Evolutionary conservation across 1,284 basidiomycete species (phyloP).

Genomic region (Meripilus lineatus): DNA sequence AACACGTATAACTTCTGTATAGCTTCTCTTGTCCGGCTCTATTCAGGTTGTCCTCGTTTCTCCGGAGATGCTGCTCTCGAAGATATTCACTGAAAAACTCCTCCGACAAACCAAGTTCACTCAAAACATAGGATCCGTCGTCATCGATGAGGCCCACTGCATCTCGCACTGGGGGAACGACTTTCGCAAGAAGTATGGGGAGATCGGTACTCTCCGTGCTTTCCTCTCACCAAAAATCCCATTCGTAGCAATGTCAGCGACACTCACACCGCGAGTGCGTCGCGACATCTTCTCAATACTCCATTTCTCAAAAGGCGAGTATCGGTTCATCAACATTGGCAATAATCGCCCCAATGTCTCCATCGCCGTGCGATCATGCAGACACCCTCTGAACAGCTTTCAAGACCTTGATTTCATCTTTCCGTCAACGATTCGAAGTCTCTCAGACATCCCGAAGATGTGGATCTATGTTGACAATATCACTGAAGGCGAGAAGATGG

Average conservation of each 20-base stretch:
- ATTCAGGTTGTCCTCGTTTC: slow-evolving; percentile 33
- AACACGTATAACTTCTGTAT: slow-evolving; percentile 6
- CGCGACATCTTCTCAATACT: slow-evolving; percentile 30
- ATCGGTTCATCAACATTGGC: slow-evolving; percentile 20
- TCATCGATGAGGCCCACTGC: slow-evolving; percentile 39
- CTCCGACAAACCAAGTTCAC: slow-evolving; percentile 26
- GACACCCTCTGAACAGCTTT: slow-evolving; percentile 31
- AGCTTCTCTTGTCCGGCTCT: slow-evolving; percentile 27
- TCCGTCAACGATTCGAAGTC: slow-evolving; percentile 4
- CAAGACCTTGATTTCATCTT: slow-evolving; percentile 36
- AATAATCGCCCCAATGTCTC: slow-evolving; percentile 38
- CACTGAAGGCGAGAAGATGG: slow-evolving; percentile 13
- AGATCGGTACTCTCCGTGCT: slow-evolving; percentile 29
- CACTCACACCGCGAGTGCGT: slow-evolving; percentile 24
- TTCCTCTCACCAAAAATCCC: slow-evolving; percentile 30
- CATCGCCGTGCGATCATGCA: slow-evolving; percentile 31
- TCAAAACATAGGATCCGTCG: slow-evolving; percentile 22
- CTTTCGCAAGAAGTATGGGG: slow-evolving; percentile 36
- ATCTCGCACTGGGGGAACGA: no score
- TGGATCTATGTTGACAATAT: slow-evolving; percentile 21
- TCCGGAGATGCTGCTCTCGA: slow-evolving; percentile 34
- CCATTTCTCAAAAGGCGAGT: slow-evolving; percentile 17
- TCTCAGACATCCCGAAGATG: slow-evolving; percentile 15
- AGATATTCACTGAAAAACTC: slow-evolving; percentile 27
- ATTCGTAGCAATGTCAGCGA: slow-evolving; percentile 33